A percentile compares a stretch with the other conserved stretches of the same genome.
These are phyloP conservation scores for Candida quercuum DNA, from an alignment of 805 yeast species.

Conservation along the genomic window DNA sequence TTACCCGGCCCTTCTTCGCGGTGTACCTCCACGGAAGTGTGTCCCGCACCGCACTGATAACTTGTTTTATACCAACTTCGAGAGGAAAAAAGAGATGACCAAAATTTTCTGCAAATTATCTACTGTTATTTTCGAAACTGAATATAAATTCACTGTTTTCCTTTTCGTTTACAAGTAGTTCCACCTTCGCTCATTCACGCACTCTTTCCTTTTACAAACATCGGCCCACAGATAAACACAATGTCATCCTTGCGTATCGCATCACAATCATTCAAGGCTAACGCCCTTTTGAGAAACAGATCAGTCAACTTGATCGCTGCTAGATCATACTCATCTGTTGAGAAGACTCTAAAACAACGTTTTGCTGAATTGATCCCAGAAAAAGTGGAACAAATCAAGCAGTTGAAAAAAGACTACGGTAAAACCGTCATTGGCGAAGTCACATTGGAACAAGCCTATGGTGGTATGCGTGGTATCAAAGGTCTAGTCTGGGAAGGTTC, in stretches of 20 bases:
- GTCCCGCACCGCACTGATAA: background rate
- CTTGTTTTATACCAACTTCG: too few species aligned
- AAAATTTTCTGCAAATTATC: too few species aligned
- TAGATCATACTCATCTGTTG: conserved; percentile 24
- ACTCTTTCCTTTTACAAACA: background rate
- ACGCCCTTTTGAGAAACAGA: conserved; percentile 3
- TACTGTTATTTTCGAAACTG: too few species aligned
- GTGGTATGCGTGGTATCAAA: conserved; percentile 88
- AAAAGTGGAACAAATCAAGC: conserved; percentile 81
- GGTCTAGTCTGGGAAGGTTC: conserved; percentile 89
- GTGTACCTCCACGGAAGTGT: background rate
- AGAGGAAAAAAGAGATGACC: background rate
- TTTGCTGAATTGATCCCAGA: conserved; percentile 90
- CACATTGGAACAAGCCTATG: conserved; percentile 74
- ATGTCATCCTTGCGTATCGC: conserved; percentile 10
- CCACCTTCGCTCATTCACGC: too few species aligned
- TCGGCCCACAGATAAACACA: background rate
- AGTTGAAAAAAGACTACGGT: conserved; percentile 88
- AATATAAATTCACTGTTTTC: background rate
- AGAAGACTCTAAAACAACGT: conserved; percentile 82
- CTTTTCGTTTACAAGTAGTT: background rate
- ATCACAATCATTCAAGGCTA: conserved; percentile 5
- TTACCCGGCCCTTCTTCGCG: background rate
- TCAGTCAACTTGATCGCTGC: conserved; percentile 9
- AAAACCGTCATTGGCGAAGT: conserved; percentile 67